Conservation (phyloP, 1,139 yeast species). For the Geotrichum candidum region DNA sequence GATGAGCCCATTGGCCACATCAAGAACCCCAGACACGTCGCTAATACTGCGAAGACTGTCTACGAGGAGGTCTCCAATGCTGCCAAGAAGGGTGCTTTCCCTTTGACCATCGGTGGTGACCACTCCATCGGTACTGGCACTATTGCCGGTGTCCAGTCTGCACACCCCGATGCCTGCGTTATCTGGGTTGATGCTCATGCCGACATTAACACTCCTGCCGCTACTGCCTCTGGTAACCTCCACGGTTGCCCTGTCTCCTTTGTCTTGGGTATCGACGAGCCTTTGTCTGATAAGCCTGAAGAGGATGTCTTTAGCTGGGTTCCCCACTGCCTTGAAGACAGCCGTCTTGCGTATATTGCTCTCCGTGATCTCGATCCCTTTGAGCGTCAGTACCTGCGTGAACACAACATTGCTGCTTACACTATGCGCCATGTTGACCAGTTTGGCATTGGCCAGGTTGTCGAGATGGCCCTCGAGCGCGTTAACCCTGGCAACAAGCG, state of each 20-base stretch:
- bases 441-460: slow-evolving; percentile 85
- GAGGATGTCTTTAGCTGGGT: slow-evolving; percentile 63
- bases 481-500: slow-evolving; percentile 66
- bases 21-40: slow-evolving; percentile 73
- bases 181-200: slow-evolving; percentile 99
- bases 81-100: slow-evolving; percentile 48
- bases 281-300: slow-evolving; percentile 41
- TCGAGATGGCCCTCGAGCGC: slow-evolving; percentile 81
- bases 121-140: slow-evolving; percentile 96
- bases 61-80: slow-evolving; percentile 56
- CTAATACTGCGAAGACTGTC: slow-evolving; percentile 61
- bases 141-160: slow-evolving; percentile 71
- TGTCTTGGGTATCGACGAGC: slow-evolving; percentile 54
- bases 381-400: slow-evolving; percentile 68
- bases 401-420: slow-evolving; percentile 73
- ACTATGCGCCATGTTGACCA: slow-evolving; percentile 96
- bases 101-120: slow-evolving; percentile 91
- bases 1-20: slow-evolving; percentile 44
- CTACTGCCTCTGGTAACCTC: slow-evolving; percentile 83
- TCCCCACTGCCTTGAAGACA: slow-evolving; percentile 58
- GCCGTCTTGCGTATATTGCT: slow-evolving; percentile 86
- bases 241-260: slow-evolving; percentile 97
- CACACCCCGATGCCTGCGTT: slow-evolving; percentile 81
- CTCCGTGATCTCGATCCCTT: slow-evolving; percentile 87
- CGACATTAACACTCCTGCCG: slow-evolving; percentile 85